Evolutionary conservation across 306 rosid genomes (phyloP).

Genomic region (Quercus variabilis): DNA sequence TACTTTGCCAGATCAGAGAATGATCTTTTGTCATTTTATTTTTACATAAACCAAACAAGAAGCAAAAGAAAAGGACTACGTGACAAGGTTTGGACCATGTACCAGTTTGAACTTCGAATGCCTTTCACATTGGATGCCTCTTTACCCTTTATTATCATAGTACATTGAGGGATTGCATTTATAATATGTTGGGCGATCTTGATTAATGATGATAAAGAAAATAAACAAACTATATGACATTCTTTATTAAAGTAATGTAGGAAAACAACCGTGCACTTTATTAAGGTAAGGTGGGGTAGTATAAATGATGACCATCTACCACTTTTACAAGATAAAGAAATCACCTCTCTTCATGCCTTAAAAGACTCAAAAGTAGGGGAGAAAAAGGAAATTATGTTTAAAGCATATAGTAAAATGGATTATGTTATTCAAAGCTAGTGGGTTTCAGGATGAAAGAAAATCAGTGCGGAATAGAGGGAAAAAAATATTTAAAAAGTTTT

Average conservation of each 20-base stretch:
- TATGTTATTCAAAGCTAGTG: constrained; percentile 15
- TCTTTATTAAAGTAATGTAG: background rate
- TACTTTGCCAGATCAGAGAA: constrained; percentile 4
- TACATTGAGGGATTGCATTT: background rate
- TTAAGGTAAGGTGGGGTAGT: constrained; percentile 11
- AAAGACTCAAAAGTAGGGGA: constrained; percentile 37
- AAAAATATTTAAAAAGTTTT: background rate
- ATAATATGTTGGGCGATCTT: background rate
- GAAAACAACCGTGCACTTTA: constrained; percentile 8
- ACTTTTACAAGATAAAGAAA: constrained; percentile 3
- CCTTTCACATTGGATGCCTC: background rate
- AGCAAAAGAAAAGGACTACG: background rate
- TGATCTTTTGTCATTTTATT: constrained; percentile 4
- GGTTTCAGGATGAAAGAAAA: constrained; percentile 30
- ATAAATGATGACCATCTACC: constrained; percentile 29
- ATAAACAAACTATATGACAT: background rate
- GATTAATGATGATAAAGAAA: background rate
- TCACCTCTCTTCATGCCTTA: constrained; percentile 31
- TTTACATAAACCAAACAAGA: background rate
- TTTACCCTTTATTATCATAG: background rate
- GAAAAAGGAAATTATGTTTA: constrained; percentile 13
- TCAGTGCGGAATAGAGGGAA: constrained; percentile 24
- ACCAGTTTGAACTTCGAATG: background rate
- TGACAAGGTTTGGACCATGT: constrained; percentile 1
- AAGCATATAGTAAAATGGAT: constrained; percentile 24